Evolutionary conservation across 2,329 filamentous ascomycete species (phyloP).

Genomic region (Colletotrichum incanum): DNA sequence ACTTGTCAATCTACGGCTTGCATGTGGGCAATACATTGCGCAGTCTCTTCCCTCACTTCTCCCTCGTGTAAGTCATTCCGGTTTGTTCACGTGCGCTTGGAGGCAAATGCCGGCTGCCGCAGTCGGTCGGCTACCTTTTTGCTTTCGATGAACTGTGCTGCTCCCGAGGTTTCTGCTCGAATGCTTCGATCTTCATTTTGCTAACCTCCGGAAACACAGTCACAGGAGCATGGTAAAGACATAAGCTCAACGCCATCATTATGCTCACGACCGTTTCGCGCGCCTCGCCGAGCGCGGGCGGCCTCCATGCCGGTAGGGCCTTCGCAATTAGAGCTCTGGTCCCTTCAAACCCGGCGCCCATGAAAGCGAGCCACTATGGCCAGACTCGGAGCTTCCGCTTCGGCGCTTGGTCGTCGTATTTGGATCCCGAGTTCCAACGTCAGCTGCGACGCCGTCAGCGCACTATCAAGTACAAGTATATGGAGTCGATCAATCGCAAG

Average conservation of each 20-base stretch:
- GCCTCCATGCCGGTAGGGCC: conserved; percentile 44
- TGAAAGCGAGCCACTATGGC: conserved; percentile 48
- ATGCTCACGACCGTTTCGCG: conserved; percentile 49
- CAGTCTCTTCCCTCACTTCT: conserved; percentile 1
- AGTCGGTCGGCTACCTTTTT: neutral
- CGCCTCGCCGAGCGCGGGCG: conserved; percentile 49
- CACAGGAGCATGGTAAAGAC: conserved; percentile 28
- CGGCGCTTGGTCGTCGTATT: conserved; percentile 61
- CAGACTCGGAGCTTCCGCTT: conserved; percentile 66
- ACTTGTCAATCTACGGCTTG: conserved; percentile 1
- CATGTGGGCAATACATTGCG: conserved; percentile 15
- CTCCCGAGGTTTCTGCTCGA: neutral
- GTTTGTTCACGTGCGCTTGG: conserved; percentile 16
- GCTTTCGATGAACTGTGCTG: neutral
- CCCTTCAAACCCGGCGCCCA: conserved; percentile 32
- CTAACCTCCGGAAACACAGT: conserved; percentile 5
- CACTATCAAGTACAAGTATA: conserved; percentile 61
- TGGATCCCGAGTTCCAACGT: conserved; percentile 58
- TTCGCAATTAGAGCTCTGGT: conserved; percentile 25
- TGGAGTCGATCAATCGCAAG: conserved; percentile 61
- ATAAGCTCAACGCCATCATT: conserved; percentile 42
- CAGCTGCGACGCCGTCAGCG: conserved; percentile 63
- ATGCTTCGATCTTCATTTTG: neutral
- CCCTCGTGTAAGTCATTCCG: conserved; percentile 36
- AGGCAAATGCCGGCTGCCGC: conserved; percentile 16